phyloP scores from a whole-genome alignment of 306 rosid species.

The Vigna radiata region DNA sequence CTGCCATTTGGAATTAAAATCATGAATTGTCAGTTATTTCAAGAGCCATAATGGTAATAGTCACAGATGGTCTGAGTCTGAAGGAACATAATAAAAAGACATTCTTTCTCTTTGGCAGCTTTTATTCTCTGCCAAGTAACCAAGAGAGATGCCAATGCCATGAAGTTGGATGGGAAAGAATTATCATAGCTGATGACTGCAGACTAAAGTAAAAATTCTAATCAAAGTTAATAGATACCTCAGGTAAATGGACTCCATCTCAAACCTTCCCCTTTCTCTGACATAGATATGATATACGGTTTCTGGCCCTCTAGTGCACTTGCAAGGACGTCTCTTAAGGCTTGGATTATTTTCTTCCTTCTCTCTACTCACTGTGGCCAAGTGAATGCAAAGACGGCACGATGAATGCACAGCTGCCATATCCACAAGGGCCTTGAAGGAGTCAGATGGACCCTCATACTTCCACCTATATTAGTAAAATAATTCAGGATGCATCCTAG shows the following conservation, averaged over 20 bases:
- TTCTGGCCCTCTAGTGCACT: constrained; percentile 78
- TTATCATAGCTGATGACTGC: too few species aligned
- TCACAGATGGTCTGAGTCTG: not conserved
- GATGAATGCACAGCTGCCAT: constrained; percentile 99
- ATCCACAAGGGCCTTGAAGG: constrained; percentile 97
- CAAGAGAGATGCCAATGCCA: constrained; percentile 2
- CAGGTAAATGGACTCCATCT: constrained; percentile 82
- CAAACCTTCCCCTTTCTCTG: constrained; percentile 92
- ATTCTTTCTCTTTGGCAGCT: not conserved
- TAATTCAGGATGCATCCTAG: constrained; percentile 38
- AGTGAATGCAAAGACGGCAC: constrained; percentile 97
- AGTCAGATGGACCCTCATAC: constrained; percentile 92
- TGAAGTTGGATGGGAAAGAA: not conserved
- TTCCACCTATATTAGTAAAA: constrained; percentile 82
- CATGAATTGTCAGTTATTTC: constrained; percentile 38
- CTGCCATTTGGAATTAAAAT: constrained; percentile 56
- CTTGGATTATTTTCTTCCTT: constrained; percentile 72
- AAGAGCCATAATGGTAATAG: not conserved
- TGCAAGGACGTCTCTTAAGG: constrained; percentile 86
- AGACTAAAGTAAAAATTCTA: too few species aligned
- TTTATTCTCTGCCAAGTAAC: not conserved
- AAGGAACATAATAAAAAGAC: not conserved
- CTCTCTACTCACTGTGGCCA: constrained; percentile 77
- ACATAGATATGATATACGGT: constrained; percentile 78
- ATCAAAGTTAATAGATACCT: constrained; percentile 57